Base-by-base conservation (phyloP, 179 eudicot species). In the Actinidia chinensis region DNA sequence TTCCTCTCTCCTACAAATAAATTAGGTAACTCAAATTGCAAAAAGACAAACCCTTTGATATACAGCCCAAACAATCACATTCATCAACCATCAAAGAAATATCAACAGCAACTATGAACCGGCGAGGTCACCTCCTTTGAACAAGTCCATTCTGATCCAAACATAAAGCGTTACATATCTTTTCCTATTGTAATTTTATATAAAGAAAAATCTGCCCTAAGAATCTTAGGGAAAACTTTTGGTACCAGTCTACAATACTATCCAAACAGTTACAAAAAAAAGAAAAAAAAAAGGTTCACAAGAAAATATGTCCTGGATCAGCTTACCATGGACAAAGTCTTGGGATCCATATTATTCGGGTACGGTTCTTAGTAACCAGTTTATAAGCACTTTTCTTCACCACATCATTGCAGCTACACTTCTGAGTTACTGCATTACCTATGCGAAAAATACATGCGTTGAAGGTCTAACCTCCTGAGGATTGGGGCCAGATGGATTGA, bases 101-200 rank as follows among this genome's bases (percentile, higher is more conserved):
- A 80, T 94, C 98, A 77, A 93, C 87, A 68, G 98, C 98, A 82
- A 93, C 97, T 73, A 66, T 68, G 94, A 87, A 60, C 84, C 84
- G 79, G 90, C 89, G 23, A 94, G 95, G 77, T 94, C 92, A 47
- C 98, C 98, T 56, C 97, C 98, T 89, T 94, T 94, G 77, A 94
- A n/a, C 93, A 68, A 94, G 98, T 67, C 93, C 98, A 83, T 93
- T 67, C 98, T 92, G 87, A 80, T 74, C 22, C 63, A 74, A 36
- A 68, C 40, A 48, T 36, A 11, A 25, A 46, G 40, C 33, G 12
- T 51, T 22, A 68, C 44, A 59, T 15, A 44, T 22, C 44, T 74
- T n/a, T n/a, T 13, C 48, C 64, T 63, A 5, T 20, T 23, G 11
- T 59, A 13, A 50, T 46, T 4, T 22, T 51, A 7, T 14, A 13